These are phyloP conservation scores for Beverwykella pulmonaria DNA, from an alignment of 495 filamentous ascomycete species.

Conservation along the genomic window DNA sequence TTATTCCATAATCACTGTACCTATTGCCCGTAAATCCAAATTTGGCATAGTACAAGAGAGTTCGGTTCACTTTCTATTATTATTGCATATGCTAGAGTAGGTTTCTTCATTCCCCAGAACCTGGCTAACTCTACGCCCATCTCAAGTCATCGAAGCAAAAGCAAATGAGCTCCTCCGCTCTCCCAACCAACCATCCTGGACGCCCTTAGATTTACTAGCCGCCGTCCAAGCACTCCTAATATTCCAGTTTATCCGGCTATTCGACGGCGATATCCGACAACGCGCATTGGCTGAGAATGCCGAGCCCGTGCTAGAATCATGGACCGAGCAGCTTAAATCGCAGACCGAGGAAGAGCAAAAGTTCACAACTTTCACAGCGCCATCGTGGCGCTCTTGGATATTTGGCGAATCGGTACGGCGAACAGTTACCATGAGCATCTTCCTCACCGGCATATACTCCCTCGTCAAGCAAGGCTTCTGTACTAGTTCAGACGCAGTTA, in stretches of 20 bases:
- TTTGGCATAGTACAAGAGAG: no score
- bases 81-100: no score
- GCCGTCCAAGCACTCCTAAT: slow-evolving; percentile 53
- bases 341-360: slow-evolving; percentile 13
- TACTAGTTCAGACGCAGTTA: slow-evolving; percentile 27
- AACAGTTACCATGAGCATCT: slow-evolving; percentile 48
- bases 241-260: slow-evolving; percentile 60
- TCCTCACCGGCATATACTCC: slow-evolving; percentile 48
- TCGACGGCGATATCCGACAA: slow-evolving; percentile 59
- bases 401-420: slow-evolving; percentile 52
- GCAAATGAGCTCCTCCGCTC: slow-evolving; percentile 27
- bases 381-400: slow-evolving; percentile 50
- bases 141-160: slow-evolving; percentile 30
- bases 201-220: slow-evolving; percentile 43
- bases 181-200: slow-evolving; percentile 22
- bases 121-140: not conserved
- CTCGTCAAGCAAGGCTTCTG: slow-evolving; percentile 49
- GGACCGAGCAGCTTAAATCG: slow-evolving; percentile 47
- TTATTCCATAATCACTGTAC: no score
- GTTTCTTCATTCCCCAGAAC: not conserved
- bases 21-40: no score
- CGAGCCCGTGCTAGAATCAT: slow-evolving; percentile 50
- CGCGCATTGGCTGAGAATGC: slow-evolving; percentile 52
- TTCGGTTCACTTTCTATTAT: no score
- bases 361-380: slow-evolving; percentile 15